Evolutionary conservation across 371 early-diverging fungal species (phyloP), one percentile per base, ranked within the genome.

Genomic region (Phascolomyces articulosus): DNA sequence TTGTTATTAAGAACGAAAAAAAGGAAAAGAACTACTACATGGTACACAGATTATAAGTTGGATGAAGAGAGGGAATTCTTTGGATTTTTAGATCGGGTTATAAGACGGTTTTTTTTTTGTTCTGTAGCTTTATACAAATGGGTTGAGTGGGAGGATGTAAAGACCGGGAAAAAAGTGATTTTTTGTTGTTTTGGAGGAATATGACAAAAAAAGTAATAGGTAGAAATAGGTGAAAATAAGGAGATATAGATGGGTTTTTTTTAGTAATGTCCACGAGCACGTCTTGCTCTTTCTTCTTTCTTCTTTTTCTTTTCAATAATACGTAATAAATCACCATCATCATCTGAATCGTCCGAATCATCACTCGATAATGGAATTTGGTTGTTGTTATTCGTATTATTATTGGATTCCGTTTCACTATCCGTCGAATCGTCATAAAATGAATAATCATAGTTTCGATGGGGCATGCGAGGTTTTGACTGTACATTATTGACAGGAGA

Each of bases 271-370:
- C 51, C 51, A 24, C 51, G 51, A 0, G 51, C 51, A 51, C 65
- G 64, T 54, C 55, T 38, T 54, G 64, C 62, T 27, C 60, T 55
- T 41, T 64, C 63, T 18, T 55, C 65, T 47, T 72, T 57, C 27
- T 69, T 66, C 59, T 69, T 69, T 55, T 73, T 73, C 56, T 67
- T 69, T 44, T 69, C 73, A 58, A 73, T 66, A 51, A 73, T 64
- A 18, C 64, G 61, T 13, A 73, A 41, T 34, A 73, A 53, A 58
- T 73, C 73, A 9, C 66, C 71, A 44, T 73, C 73, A 53, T 67
- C 68, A 29, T 66, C 66, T 11, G 69, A 69, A 55, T 73, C 73
- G 40, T 72, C 70, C 26, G 66, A 65, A 24, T 63, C 56, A 34
- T 60, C 62, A 13, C 34, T 51, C 1, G 55, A 60, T 3, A 41